phyloP scores from a whole-genome alignment of 1,284 basidiomycete species.

The Microstroma glucosiphilum region DNA sequence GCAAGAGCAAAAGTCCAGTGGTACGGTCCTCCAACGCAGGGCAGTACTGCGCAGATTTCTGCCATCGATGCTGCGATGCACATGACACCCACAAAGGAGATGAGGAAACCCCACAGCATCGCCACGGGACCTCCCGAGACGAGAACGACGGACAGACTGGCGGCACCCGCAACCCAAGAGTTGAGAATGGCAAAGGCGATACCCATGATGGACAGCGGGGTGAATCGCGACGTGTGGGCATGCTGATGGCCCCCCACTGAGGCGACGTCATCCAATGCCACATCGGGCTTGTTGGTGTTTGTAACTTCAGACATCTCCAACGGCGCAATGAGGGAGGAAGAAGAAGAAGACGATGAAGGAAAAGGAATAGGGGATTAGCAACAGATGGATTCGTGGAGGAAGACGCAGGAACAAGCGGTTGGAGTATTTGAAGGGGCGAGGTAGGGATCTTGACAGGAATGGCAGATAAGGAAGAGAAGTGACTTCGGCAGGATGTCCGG shows the following conservation, averaged over 20 bases:
- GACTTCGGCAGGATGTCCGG: too few relatives aligned
- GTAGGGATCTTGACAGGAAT: too few relatives aligned
- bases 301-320: background rate
- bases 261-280: constrained; percentile 1
- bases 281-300: constrained; percentile 1
- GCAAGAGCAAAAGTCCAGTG: constrained; percentile 51
- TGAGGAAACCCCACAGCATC: constrained; percentile 51
- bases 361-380: too few relatives aligned
- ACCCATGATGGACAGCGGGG: constrained; percentile 16
- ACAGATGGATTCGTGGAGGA: too few relatives aligned
- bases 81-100: constrained; percentile 47
- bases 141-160: constrained; percentile 39
- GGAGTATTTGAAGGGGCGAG: too few relatives aligned
- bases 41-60: constrained; percentile 42
- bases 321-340: too few relatives aligned
- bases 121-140: constrained; percentile 50
- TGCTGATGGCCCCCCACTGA: background rate
- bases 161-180: constrained; percentile 45
- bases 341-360: too few relatives aligned
- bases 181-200: constrained; percentile 29
- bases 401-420: too few relatives aligned
- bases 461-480: too few relatives aligned
- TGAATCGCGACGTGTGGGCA: constrained; percentile 14
- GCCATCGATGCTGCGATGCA: constrained; percentile 49
- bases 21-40: constrained; percentile 51